Percentiles rank a stretch among this genome's conserved stretches.
Evolutionary conservation across 1,284 basidiomycete genomes (phyloP).

Genomic region (Amylostereum chailletii): DNA sequence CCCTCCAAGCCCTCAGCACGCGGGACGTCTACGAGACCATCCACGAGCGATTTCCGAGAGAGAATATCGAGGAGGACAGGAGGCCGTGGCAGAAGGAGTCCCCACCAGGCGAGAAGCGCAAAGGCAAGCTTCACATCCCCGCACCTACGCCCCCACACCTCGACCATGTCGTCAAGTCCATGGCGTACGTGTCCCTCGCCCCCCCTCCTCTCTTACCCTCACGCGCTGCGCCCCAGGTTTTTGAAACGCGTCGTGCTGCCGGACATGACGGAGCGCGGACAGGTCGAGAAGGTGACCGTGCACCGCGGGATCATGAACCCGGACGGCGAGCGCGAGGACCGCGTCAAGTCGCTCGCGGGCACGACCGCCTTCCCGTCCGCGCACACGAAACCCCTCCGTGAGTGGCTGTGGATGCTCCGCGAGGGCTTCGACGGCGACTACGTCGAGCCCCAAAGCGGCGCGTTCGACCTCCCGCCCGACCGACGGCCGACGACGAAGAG

Average conservation of each 20-base stretch:
- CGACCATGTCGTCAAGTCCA: background rate
- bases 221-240: background rate
- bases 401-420: too few species aligned
- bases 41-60: background rate
- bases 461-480: too few species aligned
- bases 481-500: too few species aligned
- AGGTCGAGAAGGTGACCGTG: background rate
- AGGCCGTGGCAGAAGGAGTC: background rate
- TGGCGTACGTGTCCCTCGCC: background rate
- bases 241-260: background rate
- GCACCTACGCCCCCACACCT: background rate
- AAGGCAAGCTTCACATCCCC: background rate
- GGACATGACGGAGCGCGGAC: background rate
- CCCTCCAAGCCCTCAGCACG: background rate
- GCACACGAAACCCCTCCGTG: too few species aligned
- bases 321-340: slow-evolving; percentile 5
- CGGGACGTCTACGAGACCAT: background rate
- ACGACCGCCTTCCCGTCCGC: background rate
- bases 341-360: slow-evolving; percentile 11
- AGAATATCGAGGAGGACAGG: background rate
- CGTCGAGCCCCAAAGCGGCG: too few species aligned
- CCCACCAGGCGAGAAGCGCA: too few species aligned
- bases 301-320: background rate
- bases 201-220: background rate
- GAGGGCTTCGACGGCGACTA: too few species aligned